Conservation (phyloP, 1,284 basidiomycete genomes). For the Leucoagaricus sp. region DNA sequence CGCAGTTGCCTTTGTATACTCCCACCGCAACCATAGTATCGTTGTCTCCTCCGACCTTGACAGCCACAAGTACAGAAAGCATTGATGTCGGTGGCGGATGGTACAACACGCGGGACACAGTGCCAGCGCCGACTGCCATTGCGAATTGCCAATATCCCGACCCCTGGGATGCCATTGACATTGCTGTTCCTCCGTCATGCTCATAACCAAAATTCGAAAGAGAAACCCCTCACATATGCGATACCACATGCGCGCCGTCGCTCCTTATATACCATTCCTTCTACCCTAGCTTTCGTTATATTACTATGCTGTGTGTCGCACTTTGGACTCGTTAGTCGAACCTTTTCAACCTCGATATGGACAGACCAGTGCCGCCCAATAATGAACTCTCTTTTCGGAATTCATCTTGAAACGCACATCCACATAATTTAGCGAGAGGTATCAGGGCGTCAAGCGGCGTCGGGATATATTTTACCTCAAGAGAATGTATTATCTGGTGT, state of each 20-base stretch:
- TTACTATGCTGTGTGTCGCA: too few species aligned
- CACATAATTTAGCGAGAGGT: too few species aligned
- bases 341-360: too few species aligned
- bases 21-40: constrained; percentile 61
- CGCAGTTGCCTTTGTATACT: constrained; percentile 67
- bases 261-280: neutral
- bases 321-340: too few species aligned
- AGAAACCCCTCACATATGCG: neutral
- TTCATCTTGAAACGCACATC: too few species aligned
- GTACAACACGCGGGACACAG: constrained; percentile 62
- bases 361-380: too few species aligned
- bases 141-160: constrained; percentile 67
- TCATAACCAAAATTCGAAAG: constrained; percentile 17
- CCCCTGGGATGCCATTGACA: constrained; percentile 56
- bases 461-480: too few species aligned
- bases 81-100: constrained; percentile 71
- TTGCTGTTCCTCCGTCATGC: constrained; percentile 48
- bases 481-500: too few species aligned
- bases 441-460: too few species aligned
- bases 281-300: neutral
- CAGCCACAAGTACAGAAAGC: constrained; percentile 44
- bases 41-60: constrained; percentile 64
- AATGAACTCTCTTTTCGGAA: too few species aligned
- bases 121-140: constrained; percentile 55
- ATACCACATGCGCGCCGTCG: too few species aligned